Base-by-base conservation (phyloP, 164 flowering plant species). In the Piper betle region DNA sequence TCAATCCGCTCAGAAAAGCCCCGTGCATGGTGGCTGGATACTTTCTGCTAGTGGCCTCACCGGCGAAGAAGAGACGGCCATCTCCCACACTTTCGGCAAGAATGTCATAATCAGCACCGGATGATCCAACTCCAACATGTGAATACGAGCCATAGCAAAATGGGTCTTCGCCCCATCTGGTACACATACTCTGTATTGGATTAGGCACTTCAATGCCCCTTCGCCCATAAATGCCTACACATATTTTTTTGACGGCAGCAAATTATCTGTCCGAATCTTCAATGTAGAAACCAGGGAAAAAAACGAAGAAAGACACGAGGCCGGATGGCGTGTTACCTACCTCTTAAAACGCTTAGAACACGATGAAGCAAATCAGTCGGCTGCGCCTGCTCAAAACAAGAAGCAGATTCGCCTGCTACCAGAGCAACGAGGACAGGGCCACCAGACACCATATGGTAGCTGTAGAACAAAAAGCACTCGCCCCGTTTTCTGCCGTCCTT, bases 21-120 rank as follows among this genome's bases (percentile, higher is more conserved):
- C 99, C 97, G 67, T 90, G 97, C 97, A 93, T 90, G 66, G 81
- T 93, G 65, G 97, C 99, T 43, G 97, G 97, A 64, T 93, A 71
- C 69, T 87, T 81, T 70, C 84, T 77, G 61, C 52, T 88, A 62
- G 99, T 90, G 53, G 99, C 97, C 69, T 93, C 97, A 53, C 97
- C 99, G 62, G 95, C 97, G 81, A 93, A 93, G 68, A 90, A 93
- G 16, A 93, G 65, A 33, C 91, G 75, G 52, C 73, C 69, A 11
- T 67, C 57, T 11, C 80, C 88, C 9, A 88, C 89, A 76, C 74
- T 88, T 76, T 90, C 91, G 0, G 92, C 94, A 56, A 93, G 86
- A 69, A 80, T 73, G 67, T 93, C 97, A 72, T 93, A 93, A 64
- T 93, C 97, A 60, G 62, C 66, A 16, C 99, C 99, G 62, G 97